Percentiles rank a stretch among this genome's conserved stretches.
These are phyloP conservation scores for Fusarium cicatricum DNA, from an alignment of 2,329 filamentous ascomycete species.

Conservation along the genomic window DNA sequence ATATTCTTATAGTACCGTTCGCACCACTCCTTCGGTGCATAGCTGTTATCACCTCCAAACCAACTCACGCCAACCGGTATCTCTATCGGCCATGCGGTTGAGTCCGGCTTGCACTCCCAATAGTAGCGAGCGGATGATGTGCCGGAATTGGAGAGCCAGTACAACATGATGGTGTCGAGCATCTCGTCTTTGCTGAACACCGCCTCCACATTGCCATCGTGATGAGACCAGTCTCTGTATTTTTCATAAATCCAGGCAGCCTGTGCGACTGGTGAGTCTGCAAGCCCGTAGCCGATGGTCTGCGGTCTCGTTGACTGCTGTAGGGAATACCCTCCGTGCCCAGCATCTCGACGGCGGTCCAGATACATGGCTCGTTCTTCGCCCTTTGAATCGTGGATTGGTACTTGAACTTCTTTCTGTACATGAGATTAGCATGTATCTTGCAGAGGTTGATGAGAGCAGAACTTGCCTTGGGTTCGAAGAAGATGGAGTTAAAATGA, in stretches of 20 bases:
- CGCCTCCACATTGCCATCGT: slow-evolving; percentile 3
- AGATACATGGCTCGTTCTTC: slow-evolving; percentile 8
- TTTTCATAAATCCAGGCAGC: slow-evolving; percentile 21
- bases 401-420: slow-evolving; percentile 4
- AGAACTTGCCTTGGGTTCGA: slow-evolving; percentile 3
- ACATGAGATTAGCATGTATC: not conserved
- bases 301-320: slow-evolving; percentile 15
- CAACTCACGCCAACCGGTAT: slow-evolving; percentile 14
- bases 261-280: slow-evolving; percentile 14
- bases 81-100: slow-evolving; percentile 1
- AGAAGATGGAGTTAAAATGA: slow-evolving; percentile 20
- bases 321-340: slow-evolving; percentile 1
- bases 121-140: slow-evolving; percentile 17
- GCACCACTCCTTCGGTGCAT: slow-evolving; percentile 8
- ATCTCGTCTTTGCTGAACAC: slow-evolving; percentile 18
- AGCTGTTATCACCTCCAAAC: slow-evolving; percentile 16
- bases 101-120: not conserved
- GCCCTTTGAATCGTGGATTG: not conserved
- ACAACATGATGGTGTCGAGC: slow-evolving; percentile 17
- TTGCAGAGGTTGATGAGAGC: accelerated
- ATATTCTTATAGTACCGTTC: slow-evolving; percentile 7
- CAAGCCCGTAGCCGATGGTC: slow-evolving; percentile 11
- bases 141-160: slow-evolving; percentile 13
- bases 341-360: not conserved
- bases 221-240: slow-evolving; percentile 14